Percentiles rank a stretch among this genome's conserved stretches.
Evolutionary conservation across 2,329 filamentous ascomycete genomes (phyloP).

Genomic region (Curvularia spicifera): DNA sequence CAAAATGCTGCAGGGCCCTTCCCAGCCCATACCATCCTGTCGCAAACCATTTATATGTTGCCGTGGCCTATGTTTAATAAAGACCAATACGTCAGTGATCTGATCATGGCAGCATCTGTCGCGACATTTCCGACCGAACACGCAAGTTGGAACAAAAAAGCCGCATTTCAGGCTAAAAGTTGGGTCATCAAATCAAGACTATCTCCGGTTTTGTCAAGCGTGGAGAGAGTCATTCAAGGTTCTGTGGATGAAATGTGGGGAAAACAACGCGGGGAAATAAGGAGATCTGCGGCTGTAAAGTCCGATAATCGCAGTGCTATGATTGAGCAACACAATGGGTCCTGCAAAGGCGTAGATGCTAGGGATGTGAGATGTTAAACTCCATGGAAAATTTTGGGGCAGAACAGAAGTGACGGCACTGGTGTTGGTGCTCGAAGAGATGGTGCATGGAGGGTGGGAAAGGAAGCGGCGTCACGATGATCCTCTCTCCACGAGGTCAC

Average conservation of each 20-base stretch:
- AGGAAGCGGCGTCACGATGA: neutral
- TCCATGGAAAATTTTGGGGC: neutral
- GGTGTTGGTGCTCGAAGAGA: neutral
- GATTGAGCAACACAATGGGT: neutral
- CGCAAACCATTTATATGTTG: slow-evolving; percentile 11
- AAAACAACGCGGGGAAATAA: slow-evolving; percentile 4
- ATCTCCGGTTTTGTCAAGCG: slow-evolving; percentile 8
- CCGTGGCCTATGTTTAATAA: neutral
- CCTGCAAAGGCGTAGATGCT: neutral
- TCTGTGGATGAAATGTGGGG: slow-evolving; percentile 8
- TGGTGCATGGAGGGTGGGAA: neutral
- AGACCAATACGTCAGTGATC: slow-evolving; percentile 8
- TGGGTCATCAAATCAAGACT: neutral
- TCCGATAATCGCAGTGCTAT: neutral
- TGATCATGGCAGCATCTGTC: slow-evolving; percentile 4
- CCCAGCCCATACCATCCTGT: neutral
- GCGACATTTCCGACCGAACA: slow-evolving; percentile 8
- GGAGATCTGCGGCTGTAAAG: slow-evolving; percentile 1
- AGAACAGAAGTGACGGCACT: neutral
- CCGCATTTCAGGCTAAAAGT: slow-evolving; percentile 21
- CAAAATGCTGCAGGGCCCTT: neutral
- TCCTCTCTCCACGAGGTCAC: neutral
- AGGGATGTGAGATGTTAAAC: neutral
- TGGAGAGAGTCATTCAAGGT: slow-evolving; percentile 9
- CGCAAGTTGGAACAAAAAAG: neutral